These are phyloP conservation scores for Amphichorda felina DNA, from an alignment of 2,329 filamentous ascomycete genomes.

Conservation along the genomic window DNA sequence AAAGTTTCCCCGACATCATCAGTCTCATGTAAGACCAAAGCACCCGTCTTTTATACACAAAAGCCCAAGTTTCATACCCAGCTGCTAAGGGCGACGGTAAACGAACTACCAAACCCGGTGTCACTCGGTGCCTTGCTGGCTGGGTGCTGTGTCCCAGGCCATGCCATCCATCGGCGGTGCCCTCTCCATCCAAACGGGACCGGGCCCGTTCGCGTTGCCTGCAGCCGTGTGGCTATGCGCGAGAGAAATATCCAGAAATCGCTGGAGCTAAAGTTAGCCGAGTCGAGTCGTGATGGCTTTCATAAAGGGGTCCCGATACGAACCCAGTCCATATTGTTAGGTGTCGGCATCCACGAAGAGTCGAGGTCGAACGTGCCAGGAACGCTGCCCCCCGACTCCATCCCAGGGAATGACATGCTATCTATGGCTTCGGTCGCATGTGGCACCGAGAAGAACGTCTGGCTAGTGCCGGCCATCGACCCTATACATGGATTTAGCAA, in stretches of 20 bases:
- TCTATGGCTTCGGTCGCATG: slow-evolving; percentile 1
- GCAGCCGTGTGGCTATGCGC: slow-evolving; percentile 16
- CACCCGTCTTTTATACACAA: too few relatives aligned
- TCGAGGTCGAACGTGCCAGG: slow-evolving; percentile 16
- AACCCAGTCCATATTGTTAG: slow-evolving; percentile 25
- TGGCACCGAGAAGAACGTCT: slow-evolving; percentile 2
- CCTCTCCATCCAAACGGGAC: slow-evolving; percentile 17
- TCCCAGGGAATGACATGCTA: slow-evolving; percentile 10
- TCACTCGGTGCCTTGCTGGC: neutral
- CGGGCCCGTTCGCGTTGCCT: slow-evolving; percentile 11
- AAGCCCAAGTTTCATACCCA: too few relatives aligned
- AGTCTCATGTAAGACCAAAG: too few relatives aligned
- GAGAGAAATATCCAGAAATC: slow-evolving; percentile 20
- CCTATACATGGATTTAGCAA: neutral
- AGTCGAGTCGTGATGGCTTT: too few relatives aligned
- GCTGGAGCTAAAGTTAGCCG: slow-evolving; percentile 10
- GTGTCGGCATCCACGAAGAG: slow-evolving; percentile 20
- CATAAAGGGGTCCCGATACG: too few relatives aligned
- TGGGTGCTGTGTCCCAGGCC: neutral
- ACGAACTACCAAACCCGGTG: too few relatives aligned
- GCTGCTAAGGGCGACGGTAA: too few relatives aligned
- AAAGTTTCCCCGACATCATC: too few relatives aligned
- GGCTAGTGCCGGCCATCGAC: neutral
- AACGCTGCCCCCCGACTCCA: slow-evolving; percentile 2
- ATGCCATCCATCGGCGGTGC: neutral